Conservation (phyloP, 1,284 basidiomycete species). For the Tylopilus orsonianus region DNA sequence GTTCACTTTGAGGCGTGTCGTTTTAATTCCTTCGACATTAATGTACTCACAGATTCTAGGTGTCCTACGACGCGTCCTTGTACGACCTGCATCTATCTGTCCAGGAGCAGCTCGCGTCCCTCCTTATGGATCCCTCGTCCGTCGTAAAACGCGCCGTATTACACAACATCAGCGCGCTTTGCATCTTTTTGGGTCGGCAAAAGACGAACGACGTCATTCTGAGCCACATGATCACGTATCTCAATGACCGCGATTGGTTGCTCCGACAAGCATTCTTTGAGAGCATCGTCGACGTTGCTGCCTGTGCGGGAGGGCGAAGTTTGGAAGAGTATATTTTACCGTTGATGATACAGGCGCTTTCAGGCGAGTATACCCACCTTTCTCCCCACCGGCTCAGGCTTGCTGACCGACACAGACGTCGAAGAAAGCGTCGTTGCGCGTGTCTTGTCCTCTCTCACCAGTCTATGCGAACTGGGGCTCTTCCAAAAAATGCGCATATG, state of each 20-base stretch:
- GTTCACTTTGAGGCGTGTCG: conserved; percentile 66
- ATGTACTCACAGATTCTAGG: conserved; percentile 42
- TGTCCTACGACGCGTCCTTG: conserved; percentile 85
- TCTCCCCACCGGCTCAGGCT: not conserved
- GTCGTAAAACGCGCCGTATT: conserved; percentile 75
- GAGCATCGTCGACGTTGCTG: conserved; percentile 92
- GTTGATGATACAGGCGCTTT: conserved; percentile 89
- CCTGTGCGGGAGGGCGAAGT: conserved; percentile 85
- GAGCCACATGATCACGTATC: conserved; percentile 97
- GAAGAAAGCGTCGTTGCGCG: conserved; percentile 93
- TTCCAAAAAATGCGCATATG: conserved; percentile 92
- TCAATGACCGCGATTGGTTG: conserved; percentile 95
- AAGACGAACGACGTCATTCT: conserved; percentile 94
- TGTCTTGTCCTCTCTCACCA: conserved; percentile 83
- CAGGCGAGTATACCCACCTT: conserved; percentile 52
- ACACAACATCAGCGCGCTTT: conserved; percentile 84
- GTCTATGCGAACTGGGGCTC: conserved; percentile 81
- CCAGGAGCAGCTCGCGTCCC: conserved; percentile 83
- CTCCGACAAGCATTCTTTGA: conserved; percentile 93
- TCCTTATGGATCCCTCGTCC: conserved; percentile 74
- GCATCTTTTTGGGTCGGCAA: conserved; percentile 90
- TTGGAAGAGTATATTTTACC: conserved; percentile 88
- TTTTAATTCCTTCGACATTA: not conserved
- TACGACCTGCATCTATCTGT: conserved; percentile 84
- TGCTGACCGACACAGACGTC: conserved; percentile 63